Percentiles rank a stretch among this genome's conserved stretches.
Conservation (phyloP, 371 early-diverging fungal species). For the Mortierella sp. region DNA sequence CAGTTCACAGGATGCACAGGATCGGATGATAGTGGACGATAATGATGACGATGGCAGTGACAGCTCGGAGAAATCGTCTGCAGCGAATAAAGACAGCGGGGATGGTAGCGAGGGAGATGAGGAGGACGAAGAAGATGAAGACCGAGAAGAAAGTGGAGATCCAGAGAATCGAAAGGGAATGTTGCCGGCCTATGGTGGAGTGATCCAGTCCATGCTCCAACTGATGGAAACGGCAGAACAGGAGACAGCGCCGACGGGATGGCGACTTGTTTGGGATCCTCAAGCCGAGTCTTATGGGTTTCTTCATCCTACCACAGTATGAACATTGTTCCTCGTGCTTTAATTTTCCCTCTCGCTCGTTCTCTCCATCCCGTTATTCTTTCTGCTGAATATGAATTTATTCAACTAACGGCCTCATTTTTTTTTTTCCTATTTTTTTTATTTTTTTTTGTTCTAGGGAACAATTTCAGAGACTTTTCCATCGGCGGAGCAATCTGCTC, state of each 20-base stretch:
- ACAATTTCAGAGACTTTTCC: not conserved
- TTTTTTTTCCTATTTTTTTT: not conserved
- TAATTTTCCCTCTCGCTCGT: no score
- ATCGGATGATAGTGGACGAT: not conserved
- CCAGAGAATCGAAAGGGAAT: not conserved
- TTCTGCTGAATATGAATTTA: not conserved
- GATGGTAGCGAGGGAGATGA: conserved; percentile 3
- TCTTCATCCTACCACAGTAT: conserved; percentile 24
- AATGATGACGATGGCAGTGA: conserved; percentile 3
- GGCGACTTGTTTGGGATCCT: conserved; percentile 23
- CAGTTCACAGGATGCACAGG: not conserved
- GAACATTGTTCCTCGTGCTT: no score
- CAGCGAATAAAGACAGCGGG: not conserved
- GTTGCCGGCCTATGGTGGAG: conserved; percentile 29
- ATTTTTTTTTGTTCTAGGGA: not conserved
- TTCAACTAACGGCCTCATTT: not conserved
- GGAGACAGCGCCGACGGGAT: conserved; percentile 18
- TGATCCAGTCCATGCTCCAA: conserved; percentile 35
- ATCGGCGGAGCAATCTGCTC: not conserved
- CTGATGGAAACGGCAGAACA: conserved; percentile 17
- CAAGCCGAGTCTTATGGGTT: conserved; percentile 15
- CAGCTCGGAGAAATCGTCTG: not conserved
- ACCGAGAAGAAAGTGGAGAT: not conserved
- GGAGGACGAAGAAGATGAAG: conserved; percentile 9
- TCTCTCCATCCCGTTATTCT: not conserved